phyloP scores from a whole-genome alignment of 2,329 filamentous ascomycete genomes.

The Sclerotinia borealis region DNA sequence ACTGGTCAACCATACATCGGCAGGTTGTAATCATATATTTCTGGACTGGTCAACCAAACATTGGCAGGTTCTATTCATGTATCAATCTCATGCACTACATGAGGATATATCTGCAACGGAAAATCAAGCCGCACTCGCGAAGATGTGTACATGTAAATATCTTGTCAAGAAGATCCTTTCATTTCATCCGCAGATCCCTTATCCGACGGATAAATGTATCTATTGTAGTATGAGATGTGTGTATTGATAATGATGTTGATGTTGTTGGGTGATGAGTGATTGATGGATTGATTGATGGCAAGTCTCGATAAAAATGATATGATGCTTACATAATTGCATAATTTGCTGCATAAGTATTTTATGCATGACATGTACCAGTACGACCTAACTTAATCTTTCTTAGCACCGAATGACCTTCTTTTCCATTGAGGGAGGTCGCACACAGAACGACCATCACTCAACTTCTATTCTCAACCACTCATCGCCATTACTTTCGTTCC shows the following conservation, averaged over 20 bases:
- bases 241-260: background rate
- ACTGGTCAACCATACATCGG: background rate
- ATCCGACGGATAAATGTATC: background rate
- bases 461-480: conserved; percentile 8
- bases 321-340: background rate
- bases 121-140: background rate
- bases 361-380: background rate
- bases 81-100: background rate
- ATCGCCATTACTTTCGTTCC: conserved; percentile 1
- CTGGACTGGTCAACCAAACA: background rate
- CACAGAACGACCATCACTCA: background rate
- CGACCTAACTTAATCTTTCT: background rate
- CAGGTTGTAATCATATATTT: too few species aligned
- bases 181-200: background rate
- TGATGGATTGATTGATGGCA: background rate
- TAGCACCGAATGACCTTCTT: background rate
- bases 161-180: background rate
- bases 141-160: background rate
- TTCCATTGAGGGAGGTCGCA: conserved; percentile 4
- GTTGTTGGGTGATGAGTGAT: too few species aligned
- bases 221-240: background rate
- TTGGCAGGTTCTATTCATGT: background rate
- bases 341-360: background rate
- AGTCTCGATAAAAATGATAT: background rate
- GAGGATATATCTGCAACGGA: background rate